A percentile compares a stretch with the other conserved stretches of the same genome.
Evolutionary conservation across 1,284 basidiomycete genomes (phyloP).

Genomic region (Leccinum laetum): DNA sequence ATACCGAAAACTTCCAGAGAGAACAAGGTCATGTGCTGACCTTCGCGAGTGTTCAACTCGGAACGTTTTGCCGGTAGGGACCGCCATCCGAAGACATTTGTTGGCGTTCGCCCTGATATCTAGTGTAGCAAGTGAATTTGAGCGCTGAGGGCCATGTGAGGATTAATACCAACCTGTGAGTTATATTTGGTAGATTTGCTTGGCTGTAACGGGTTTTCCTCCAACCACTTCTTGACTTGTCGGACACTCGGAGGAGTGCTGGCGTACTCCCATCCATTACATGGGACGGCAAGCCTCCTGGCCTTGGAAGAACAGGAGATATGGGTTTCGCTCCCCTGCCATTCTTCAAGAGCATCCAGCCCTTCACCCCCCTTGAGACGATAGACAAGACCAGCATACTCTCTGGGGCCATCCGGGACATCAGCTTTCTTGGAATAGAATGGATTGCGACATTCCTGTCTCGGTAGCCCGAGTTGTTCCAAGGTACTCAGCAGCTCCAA

Average conservation of each 20-base stretch:
- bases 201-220: conserved; percentile 23
- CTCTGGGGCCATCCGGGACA: conserved; percentile 65
- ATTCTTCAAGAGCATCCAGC: conserved; percentile 51
- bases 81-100: conserved; percentile 68
- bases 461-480: conserved; percentile 52
- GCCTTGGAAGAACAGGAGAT: conserved; percentile 3
- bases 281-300: conserved; percentile 5
- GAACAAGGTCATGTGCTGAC: conserved; percentile 79
- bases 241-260: conserved; percentile 58
- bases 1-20: conserved; percentile 85
- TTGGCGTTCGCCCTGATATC: conserved; percentile 81
- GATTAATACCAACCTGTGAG: conserved; percentile 51
- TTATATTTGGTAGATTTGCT: conserved; percentile 25
- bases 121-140: conserved; percentile 32
- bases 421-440: conserved; percentile 80
- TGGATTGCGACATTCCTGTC: conserved; percentile 72
- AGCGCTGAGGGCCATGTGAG: not conserved
- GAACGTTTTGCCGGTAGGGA: conserved; percentile 48
- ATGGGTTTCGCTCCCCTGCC: conserved; percentile 35
- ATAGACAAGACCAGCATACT: conserved; percentile 83
- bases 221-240: conserved; percentile 55
- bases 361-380: conserved; percentile 63
- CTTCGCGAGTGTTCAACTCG: conserved; percentile 51
- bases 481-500: conserved; percentile 54
- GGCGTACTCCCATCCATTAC: conserved; percentile 78